Evolutionary conservation across 2,329 filamentous ascomycete genomes (phyloP), one percentile per base, ranked within the genome.

Genomic region (Alternaria sp.): DNA sequence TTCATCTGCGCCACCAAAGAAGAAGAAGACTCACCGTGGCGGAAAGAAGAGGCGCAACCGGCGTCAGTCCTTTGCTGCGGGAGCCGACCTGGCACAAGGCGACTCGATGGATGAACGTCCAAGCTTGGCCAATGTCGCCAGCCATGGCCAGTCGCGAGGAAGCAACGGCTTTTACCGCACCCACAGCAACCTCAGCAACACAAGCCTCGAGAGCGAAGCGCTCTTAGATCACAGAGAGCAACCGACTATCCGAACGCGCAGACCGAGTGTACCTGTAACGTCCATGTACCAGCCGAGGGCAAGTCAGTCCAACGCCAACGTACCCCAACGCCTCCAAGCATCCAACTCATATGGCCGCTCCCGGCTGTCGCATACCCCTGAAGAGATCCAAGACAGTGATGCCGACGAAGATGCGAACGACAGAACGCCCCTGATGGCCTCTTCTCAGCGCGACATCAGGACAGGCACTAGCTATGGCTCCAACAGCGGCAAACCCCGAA

Each of bases 141-240:
- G 66, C 60, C 64, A 69, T 40, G 64, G 71, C 46, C 63, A 69
- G 22, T 72, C 73, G n/a, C 72, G 79, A 18, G 74, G 78, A 34
- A 79, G 79, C 64, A 78, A 79, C 54, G 82, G 82, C 60, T 86
- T 88, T 73, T 89, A 89, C 74, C 81, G 84, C 41, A 72, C 87
- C 53, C 79, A 80, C 62, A 67, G 73, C 48, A 92, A 91, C 74
- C 75, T 89, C 65, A 98, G 94, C 81, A 89, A 86, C 70, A 93
- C 92, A 1, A 98, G 94, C 78, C 82, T 98, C 65, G 94, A 97
- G 68, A 97, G 93, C 77, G 90, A 97, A 75, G 90, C 88, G 8
- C 82, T 98, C 68, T 82, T 98, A 18, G 94, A 98, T 79, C 94
- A 98, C 79, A 87, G 93, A 89, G 82, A 83, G 41, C 81, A 83